Percentiles rank a stretch among this genome's conserved stretches.
phyloP scores from a whole-genome alignment of 139 green algal genomes.

The Yamagishiella unicocca region DNA sequence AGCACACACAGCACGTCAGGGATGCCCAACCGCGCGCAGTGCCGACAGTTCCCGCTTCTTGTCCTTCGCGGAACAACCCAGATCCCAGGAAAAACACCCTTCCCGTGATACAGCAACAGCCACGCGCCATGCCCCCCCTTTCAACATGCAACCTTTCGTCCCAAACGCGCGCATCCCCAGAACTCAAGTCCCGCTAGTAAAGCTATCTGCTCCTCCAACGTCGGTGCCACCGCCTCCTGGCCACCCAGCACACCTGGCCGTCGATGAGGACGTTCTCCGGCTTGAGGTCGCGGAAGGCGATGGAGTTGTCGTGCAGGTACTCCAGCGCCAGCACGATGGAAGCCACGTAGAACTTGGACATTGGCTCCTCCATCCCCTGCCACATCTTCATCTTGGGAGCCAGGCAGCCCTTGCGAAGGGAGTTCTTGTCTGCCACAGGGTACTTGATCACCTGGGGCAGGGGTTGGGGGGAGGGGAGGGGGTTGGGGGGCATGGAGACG shows the following conservation, averaged over 20 bases:
- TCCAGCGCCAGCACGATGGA: slow-evolving; percentile 92
- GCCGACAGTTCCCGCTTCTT: no score
- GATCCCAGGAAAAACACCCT: no score
- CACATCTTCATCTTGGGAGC: slow-evolving; percentile 79
- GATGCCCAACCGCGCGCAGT: no score
- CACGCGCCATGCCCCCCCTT: no score
- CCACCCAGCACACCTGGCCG: slow-evolving; percentile 52
- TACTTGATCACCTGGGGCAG: slow-evolving; percentile 70
- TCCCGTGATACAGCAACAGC: no score
- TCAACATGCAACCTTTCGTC: no score
- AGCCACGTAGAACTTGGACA: slow-evolving; percentile 91
- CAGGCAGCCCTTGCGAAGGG: slow-evolving; percentile 63
- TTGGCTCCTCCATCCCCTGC: slow-evolving; percentile 84
- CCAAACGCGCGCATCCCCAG: no score
- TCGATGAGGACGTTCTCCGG: slow-evolving; percentile 98
- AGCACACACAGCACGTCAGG: no score
- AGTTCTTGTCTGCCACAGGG: slow-evolving; percentile 64
- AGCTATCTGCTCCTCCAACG: no score
- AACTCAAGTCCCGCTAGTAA: no score
- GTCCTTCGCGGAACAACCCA: no score
- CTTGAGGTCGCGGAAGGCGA: slow-evolving; percentile 96
- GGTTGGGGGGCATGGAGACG: not conserved
- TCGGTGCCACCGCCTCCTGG: not conserved
- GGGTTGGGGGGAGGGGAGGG: not conserved
- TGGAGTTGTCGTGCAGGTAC: slow-evolving; percentile 91